Base-by-base conservation (phyloP, 352 stramenopile genomes). In the Phytophthora pistaciae region DNA sequence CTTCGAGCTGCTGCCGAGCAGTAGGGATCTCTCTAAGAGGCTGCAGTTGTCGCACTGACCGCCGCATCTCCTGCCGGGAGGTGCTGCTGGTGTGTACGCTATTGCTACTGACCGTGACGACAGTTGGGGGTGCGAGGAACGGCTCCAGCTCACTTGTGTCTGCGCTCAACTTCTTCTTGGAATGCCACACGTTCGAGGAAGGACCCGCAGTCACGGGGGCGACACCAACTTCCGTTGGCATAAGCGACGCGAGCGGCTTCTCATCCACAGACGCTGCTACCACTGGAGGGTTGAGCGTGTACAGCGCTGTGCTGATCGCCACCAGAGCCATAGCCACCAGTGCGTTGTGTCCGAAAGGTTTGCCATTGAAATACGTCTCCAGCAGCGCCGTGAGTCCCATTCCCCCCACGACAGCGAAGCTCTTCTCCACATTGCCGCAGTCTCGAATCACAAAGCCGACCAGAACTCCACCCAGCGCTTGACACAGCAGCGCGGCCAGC, bases 391-490 rank as follows among this genome's bases (percentile, higher is more conserved):
- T 94, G 58, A 95, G 89, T 61, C 91, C 82, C 80, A 95, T 93
- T 14, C 89, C 89, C 21, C 83, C 75, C 36, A 96, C 89, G 16
- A 95, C 89, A 0, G 86, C 86, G 63, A 96, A 95, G 69, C 79
- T 91, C 72, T 95, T 94, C 57, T 94, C 84, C 21, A 96, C 87
- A 68, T 94, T 95, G 8, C 89, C 89, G 42, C 85, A 93, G 75
- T 94, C 81, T 73, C 92, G 92, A 69, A 94, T 96, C 36, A 96
- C 89, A 60, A 93, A 92, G 14, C 86, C 89, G 20, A 96, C 89
- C 18, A 94, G 48, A 16, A 96, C 79, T 20, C 89, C 86, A 55
- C 89, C 87, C 14, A 79, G 42, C 2, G 89, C 89, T 69, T 96
- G 87, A 36, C 87, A 91, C 27, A 95, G 63, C 5, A 96, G 67